Evolutionary conservation across 768 basidiomycete genomes (phyloP), one percentile per base, ranked within the genome.

Genomic region (Gloeopeniophorella convolvens): DNA sequence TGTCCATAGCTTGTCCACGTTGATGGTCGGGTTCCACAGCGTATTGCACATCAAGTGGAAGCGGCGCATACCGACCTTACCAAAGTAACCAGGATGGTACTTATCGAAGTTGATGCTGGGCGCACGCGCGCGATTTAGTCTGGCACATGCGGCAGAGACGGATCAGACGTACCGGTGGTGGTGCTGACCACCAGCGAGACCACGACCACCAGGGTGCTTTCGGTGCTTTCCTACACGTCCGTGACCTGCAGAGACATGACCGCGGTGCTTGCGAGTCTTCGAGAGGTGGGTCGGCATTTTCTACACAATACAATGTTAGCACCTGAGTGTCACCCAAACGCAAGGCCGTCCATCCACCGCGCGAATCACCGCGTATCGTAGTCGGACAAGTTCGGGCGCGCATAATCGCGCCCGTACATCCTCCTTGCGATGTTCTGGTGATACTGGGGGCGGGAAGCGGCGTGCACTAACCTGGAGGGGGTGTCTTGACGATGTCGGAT

Each of bases 141-240:
- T 5, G 16, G n/a, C 11, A 6, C 5, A 47, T 16, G 20, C 5
- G 18, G 15, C 18, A 43, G 12, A 41, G 20, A 34, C 13, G 12
- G 37, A 47, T 23, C 5, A 37, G 39, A 76, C 87, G 63, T 66
- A 90, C 89, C 89, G 77, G 84, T 99, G 96, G 79, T 99, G 96
- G 76, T 98, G 95, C 74, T 83, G 78, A 82, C 96, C 96, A 91
- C 96, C 96, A 76, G 92, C 91, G 67, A 98, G 89, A 96, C 96
- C 96, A 73, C 96, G 91, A 89, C 96, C 96, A 77, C 96, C 96
- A 49, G 96, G 96, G 69, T 97, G 95, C 74, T 97, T 98, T 71
- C 96, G 89, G 83, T 99, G 96, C 83, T 98, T 98, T 62, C 96
- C 96, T 66, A 99, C 90, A 88, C 96, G 95, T 71, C 96, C 96